These are phyloP conservation scores for Populus hybrid DNA, from an alignment of 441 rosid species.

Conservation along the genomic window DNA sequence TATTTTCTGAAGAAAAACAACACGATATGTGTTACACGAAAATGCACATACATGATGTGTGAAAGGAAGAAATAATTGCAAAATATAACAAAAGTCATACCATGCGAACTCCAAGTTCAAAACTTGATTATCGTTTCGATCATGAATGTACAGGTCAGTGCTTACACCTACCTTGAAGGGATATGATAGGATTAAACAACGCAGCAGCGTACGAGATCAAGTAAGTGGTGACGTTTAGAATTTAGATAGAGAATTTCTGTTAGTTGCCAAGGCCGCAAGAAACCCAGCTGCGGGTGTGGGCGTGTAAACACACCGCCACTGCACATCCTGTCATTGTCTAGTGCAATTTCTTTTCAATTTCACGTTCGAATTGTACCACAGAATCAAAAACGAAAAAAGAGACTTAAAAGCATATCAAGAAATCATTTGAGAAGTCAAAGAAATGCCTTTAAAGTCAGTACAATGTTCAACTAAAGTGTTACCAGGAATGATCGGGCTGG, in stretches of 20 bases:
- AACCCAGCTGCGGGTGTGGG: neutral
- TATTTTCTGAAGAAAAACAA: neutral
- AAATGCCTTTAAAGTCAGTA: slow-evolving; percentile 23
- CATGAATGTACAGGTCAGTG: slow-evolving; percentile 4
- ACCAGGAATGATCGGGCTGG: neutral
- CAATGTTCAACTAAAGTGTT: slow-evolving; percentile 4
- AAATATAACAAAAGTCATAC: neutral
- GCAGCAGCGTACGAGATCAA: neutral
- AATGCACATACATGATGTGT: neutral
- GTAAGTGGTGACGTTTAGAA: slow-evolving; percentile 10
- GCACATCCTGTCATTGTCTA: neutral
- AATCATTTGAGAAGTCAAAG: slow-evolving; percentile 16
- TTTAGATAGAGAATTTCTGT: neutral
- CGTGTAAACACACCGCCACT: slow-evolving; percentile 1
- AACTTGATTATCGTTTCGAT: neutral
- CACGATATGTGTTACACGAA: neutral
- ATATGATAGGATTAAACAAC: neutral
- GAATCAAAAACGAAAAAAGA: neutral
- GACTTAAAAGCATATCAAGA: neutral
- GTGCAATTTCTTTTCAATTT: neutral
- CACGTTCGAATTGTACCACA: neutral
- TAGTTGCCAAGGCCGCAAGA: neutral
- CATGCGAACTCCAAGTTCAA: slow-evolving; percentile 1
- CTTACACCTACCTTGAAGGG: slow-evolving; percentile 9
- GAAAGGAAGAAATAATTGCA: neutral